A percentile compares a stretch with the other conserved stretches of the same genome.
Conservation (phyloP, 305 asterid species). For the Fraxinus xanthoxyloides region DNA sequence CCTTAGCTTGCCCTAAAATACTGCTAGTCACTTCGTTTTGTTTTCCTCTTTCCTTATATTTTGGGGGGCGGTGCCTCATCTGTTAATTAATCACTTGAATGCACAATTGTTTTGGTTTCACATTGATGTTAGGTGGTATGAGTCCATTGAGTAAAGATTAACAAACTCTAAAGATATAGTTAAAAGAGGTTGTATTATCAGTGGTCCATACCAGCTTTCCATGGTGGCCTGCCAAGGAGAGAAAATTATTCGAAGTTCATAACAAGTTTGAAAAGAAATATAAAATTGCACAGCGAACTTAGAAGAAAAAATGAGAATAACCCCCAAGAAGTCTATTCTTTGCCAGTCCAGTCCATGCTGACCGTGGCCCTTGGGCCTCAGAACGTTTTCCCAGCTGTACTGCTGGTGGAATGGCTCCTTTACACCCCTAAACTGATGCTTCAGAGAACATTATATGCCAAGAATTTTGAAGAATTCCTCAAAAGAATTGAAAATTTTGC, state of each 20-base stretch:
- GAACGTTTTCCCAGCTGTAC: too few species aligned
- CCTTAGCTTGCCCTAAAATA: background rate
- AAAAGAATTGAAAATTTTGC: background rate
- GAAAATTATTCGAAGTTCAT: background rate
- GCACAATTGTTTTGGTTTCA: background rate
- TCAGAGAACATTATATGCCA: background rate
- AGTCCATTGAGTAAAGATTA: background rate
- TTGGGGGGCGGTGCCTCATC: too few species aligned
- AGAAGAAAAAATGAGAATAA: background rate
- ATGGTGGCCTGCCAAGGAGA: background rate
- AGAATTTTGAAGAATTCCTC: background rate
- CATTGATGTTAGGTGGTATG: background rate
- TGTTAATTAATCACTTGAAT: too few species aligned
- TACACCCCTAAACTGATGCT: background rate
- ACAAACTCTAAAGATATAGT: background rate
- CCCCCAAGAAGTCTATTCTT: background rate
- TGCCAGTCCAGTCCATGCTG: background rate
- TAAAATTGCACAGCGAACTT: background rate
- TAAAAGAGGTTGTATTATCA: background rate
- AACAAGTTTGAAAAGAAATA: background rate
- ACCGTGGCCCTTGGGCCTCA: too few species aligned
- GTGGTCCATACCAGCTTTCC: background rate
- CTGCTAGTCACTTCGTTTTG: background rate
- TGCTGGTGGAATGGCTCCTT: background rate
- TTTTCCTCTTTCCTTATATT: background rate